phyloP scores from a whole-genome alignment of 768 basidiomycete genomes.

The Hypsizygus marmoreus region DNA sequence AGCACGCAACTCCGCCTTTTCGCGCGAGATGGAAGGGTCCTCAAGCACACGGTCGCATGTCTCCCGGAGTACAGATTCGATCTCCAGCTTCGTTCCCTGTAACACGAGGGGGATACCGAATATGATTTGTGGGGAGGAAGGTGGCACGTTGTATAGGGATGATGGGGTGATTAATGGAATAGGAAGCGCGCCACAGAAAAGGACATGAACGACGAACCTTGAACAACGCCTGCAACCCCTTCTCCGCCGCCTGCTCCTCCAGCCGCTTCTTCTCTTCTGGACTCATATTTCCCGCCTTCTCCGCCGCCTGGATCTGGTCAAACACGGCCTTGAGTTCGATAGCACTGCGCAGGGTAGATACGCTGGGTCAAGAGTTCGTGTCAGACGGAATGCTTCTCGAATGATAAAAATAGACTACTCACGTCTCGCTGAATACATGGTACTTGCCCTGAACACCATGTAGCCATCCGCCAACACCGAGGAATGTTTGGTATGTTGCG shows the following conservation, averaged over 20 bases:
- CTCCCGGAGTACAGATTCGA: constrained; percentile 87
- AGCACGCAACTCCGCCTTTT: constrained; percentile 72
- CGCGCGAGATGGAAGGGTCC: constrained; percentile 51
- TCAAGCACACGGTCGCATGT: constrained; percentile 81
- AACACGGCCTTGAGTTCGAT: constrained; percentile 90
- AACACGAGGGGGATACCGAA: constrained; percentile 2
- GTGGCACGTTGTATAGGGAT: too few species aligned
- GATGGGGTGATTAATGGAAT: too few species aligned
- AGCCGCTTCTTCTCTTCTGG: constrained; percentile 80
- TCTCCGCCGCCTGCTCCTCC: constrained; percentile 93
- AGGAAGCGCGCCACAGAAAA: too few species aligned
- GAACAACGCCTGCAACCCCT: constrained; percentile 88
- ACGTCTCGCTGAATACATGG: constrained; percentile 93
- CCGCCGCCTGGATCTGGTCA: constrained; percentile 89
- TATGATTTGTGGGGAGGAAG: too few species aligned
- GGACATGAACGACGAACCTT: constrained; percentile 50
- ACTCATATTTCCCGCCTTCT: constrained; percentile 76
- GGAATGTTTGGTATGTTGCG: constrained; percentile 68
- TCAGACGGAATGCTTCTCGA: constrained; percentile 1
- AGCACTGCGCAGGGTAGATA: constrained; percentile 82
- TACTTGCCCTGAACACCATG: constrained; percentile 93
- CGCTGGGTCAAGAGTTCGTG: constrained; percentile 40
- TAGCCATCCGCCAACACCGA: constrained; percentile 91
- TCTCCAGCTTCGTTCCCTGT: constrained; percentile 88
- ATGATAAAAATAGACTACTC: constrained; percentile 29